Evolutionary conservation across 176 grass and related monocot genomes (phyloP).

Genomic region (Oryza glaberrima): DNA sequence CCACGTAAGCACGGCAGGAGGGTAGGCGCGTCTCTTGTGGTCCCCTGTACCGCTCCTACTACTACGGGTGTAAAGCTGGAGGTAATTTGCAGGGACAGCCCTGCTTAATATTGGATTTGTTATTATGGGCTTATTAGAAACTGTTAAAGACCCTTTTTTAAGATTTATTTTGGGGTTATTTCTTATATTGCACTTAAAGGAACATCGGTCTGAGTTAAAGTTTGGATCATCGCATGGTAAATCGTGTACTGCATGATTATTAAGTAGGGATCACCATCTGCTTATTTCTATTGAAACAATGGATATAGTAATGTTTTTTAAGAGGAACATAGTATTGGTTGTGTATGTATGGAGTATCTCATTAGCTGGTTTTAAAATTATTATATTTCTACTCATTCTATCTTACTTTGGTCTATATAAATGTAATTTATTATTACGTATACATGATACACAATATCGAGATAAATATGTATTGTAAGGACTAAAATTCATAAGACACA

Average conservation of each 20-base stretch:
- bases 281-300: neutral
- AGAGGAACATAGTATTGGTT: too few species aligned
- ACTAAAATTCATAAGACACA: too few species aligned
- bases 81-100: neutral
- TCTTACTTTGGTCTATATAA: too few species aligned
- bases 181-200: slow-evolving; percentile 32
- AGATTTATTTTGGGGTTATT: neutral
- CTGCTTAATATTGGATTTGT: neutral
- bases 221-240: neutral
- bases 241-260: neutral
- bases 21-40: neutral
- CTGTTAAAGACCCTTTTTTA: neutral
- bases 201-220: neutral
- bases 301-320: neutral
- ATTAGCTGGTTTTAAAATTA: too few species aligned
- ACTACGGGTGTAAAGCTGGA: neutral
- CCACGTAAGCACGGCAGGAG: neutral
- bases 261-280: neutral
- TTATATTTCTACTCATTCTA: neutral
- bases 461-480: too few species aligned
- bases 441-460: too few species aligned
- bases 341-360: too few species aligned
- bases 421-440: too few species aligned
- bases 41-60: neutral
- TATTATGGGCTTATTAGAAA: neutral